A percentile compares a stretch with the other conserved stretches of the same genome.
Evolutionary conservation across 768 basidiomycete genomes (phyloP).

Genomic region (Collybiopsis luxurians): DNA sequence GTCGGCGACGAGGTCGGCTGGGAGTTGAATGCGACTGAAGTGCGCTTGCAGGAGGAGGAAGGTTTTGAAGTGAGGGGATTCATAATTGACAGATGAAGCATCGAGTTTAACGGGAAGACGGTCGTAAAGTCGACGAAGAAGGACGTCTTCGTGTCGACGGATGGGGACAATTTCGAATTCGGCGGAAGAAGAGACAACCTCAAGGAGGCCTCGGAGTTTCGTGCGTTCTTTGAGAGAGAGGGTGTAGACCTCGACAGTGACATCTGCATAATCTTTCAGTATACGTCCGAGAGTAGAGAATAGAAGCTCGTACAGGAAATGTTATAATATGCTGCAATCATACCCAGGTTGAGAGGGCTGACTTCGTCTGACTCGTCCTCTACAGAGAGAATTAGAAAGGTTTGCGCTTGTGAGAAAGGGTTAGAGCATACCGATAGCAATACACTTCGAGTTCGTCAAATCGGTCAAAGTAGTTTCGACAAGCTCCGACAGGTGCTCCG

Average conservation of each 20-base stretch:
- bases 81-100: constrained; percentile 63
- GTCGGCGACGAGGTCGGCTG: constrained; percentile 91
- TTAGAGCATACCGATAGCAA: constrained; percentile 72
- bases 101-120: constrained; percentile 96
- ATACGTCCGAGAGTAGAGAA: background rate
- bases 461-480: constrained; percentile 93
- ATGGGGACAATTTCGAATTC: constrained; percentile 97
- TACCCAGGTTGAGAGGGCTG: constrained; percentile 89
- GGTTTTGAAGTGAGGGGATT: constrained; percentile 96
- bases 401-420: background rate
- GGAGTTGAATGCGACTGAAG: constrained; percentile 89
- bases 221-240: constrained; percentile 94
- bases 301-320: constrained; percentile 67
- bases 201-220: constrained; percentile 93
- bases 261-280: constrained; percentile 48
- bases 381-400: constrained; percentile 19
- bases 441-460: constrained; percentile 93
- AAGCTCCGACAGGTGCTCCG: constrained; percentile 93
- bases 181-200: constrained; percentile 95
- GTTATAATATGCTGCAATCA: constrained; percentile 98
- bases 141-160: constrained; percentile 84
- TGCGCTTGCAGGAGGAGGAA: constrained; percentile 96
- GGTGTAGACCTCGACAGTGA: constrained; percentile 96
- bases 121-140: constrained; percentile 90
- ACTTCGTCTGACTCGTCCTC: constrained; percentile 91